These are phyloP conservation scores for Boletus pseudo-olivaceus DNA, from an alignment of 768 basidiomycete genomes.

Conservation along the genomic window DNA sequence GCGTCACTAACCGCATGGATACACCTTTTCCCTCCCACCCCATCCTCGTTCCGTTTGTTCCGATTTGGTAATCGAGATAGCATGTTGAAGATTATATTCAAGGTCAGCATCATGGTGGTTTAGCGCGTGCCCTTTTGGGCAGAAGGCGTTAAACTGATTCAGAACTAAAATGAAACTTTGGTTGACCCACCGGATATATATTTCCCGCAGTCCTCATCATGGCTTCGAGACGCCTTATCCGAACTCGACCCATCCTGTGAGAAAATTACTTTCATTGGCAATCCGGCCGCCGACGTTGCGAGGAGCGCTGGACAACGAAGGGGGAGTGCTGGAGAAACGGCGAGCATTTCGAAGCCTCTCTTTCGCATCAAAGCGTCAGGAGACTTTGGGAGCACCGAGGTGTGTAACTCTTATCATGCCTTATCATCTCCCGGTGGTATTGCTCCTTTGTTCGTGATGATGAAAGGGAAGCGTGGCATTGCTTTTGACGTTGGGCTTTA, in stretches of 20 bases:
- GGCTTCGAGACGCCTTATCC: conserved; percentile 88
- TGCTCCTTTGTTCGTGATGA: neutral
- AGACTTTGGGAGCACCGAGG: conserved; percentile 83
- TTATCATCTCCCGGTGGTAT: neutral
- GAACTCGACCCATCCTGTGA: conserved; percentile 90
- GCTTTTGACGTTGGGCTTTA: neutral
- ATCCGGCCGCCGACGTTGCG: conserved; percentile 45
- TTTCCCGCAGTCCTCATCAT: conserved; percentile 62
- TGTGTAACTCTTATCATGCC: conserved; percentile 24
- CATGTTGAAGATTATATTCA: conserved; percentile 79
- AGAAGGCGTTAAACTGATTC: neutral
- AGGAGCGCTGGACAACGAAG: conserved; percentile 7
- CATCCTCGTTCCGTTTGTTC: neutral
- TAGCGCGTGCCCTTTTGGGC: neutral
- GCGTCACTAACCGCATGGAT: conserved; percentile 7
- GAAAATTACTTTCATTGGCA: conserved; percentile 78
- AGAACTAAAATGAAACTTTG: neutral
- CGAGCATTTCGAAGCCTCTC: conserved; percentile 44
- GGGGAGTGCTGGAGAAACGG: conserved; percentile 3
- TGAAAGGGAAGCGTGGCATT: neutral
- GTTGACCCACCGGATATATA: neutral
- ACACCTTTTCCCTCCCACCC: neutral
- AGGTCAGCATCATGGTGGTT: conserved; percentile 41
- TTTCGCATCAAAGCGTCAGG: conserved; percentile 81
- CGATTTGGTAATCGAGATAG: conserved; percentile 34